Conservation (phyloP, 257 asterid species). For the Solanum megistacrolobum region DNA sequence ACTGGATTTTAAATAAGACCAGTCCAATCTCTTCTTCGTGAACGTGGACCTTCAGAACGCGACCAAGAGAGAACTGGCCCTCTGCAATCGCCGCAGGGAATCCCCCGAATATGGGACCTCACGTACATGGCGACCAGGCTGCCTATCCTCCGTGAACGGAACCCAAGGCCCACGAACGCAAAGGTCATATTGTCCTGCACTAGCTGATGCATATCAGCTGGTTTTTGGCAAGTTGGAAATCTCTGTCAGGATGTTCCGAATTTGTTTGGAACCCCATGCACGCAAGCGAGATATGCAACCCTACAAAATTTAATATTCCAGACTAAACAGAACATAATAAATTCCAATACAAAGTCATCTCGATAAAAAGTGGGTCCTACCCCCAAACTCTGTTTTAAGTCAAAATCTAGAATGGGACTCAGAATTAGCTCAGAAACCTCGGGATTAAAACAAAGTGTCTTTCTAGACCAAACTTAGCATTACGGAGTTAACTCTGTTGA, state of each 20-base stretch:
- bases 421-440: no score
- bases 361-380: no score
- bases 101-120: neutral
- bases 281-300: neutral
- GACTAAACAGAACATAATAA: neutral
- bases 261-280: neutral
- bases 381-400: no score
- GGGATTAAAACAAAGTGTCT: no score
- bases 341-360: neutral
- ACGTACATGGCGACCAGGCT: accelerated
- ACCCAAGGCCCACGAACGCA: neutral
- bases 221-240: neutral
- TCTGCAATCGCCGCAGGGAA: neutral
- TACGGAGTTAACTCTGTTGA: no score
- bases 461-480: no score
- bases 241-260: neutral
- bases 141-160: neutral
- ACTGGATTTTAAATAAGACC: neutral
- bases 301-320: neutral
- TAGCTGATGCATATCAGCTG: neutral
- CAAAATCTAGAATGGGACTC: no score
- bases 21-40: neutral
- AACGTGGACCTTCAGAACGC: no score
- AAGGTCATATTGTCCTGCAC: neutral
- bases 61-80: neutral